Conservation (phyloP, 2,329 filamentous ascomycete genomes). For the Aaosphaeria pasadenensis region DNA sequence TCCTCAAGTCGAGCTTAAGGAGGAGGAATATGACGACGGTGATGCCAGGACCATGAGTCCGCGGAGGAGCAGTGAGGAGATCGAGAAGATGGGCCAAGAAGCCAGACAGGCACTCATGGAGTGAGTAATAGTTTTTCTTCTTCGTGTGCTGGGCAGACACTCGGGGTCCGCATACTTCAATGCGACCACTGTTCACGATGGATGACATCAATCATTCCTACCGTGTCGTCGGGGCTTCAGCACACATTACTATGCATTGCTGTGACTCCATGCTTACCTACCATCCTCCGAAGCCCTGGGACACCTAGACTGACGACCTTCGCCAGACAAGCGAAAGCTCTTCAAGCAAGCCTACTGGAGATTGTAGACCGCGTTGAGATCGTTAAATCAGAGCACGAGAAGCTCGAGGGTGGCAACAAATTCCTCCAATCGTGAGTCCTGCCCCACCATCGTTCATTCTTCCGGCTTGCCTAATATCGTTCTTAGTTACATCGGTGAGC, state of each 20-base stretch:
- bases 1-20: conserved; percentile 67
- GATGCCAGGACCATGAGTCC: conserved; percentile 96
- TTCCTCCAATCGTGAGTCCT: conserved; percentile 69
- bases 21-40: conserved; percentile 76
- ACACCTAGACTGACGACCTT: conserved; percentile 19
- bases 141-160: not conserved
- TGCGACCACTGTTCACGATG: not conserved
- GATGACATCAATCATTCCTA: conserved; percentile 9
- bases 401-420: conserved; percentile 94
- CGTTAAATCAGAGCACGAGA: conserved; percentile 91
- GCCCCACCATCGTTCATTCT: not conserved
- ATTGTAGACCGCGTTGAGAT: conserved; percentile 93
- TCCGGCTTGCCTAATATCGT: conserved; percentile 10
- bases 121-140: conserved; percentile 40
- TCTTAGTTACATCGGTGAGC: conserved; percentile 86
- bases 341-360: conserved; percentile 85
- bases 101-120: conserved; percentile 65
- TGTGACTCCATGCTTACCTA: conserved; percentile 10
- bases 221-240: not conserved
- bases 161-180: not conserved
- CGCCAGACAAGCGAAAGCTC: conserved; percentile 75
- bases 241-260: not conserved
- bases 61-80: conserved; percentile 82
- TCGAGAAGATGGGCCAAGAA: conserved; percentile 81
- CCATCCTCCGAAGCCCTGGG: conserved; percentile 11